phyloP scores from a whole-genome alignment of 768 basidiomycete genomes.

The Nevesoporus exiguus region DNA sequence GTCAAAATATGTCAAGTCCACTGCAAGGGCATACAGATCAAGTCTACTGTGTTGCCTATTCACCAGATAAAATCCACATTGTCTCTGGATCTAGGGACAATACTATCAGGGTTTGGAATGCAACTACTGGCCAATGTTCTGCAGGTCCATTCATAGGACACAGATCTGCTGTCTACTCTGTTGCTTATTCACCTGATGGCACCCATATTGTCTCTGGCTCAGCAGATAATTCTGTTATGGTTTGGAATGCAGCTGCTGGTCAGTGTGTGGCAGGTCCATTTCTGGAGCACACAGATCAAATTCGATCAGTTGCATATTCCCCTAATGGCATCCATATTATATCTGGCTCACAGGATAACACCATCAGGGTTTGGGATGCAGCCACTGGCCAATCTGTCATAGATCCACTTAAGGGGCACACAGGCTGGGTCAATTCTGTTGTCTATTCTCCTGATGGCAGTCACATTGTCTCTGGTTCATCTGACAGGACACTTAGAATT shows the following conservation, averaged over 20 bases:
- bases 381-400: not conserved
- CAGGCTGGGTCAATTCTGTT: not conserved
- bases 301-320: not conserved
- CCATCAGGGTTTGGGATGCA: not conserved
- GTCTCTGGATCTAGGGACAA: not conserved
- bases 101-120: not conserved
- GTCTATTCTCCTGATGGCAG: not conserved
- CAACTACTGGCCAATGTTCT: not conserved
- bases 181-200: not conserved
- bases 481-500: not conserved
- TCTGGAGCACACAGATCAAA: not conserved
- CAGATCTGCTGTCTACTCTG: not conserved
- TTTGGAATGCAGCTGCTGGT: not conserved
- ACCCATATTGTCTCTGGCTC: not conserved
- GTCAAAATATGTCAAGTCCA: not conserved
- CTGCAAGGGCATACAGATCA: not conserved
- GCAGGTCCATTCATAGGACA: not conserved
- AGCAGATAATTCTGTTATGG: not conserved
- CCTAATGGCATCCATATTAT: not conserved
- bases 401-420: not conserved
- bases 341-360: not conserved
- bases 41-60: not conserved
- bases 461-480: not conserved
- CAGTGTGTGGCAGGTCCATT: not conserved
- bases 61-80: not conserved